Percentiles rank a stretch among this genome's conserved stretches.
Evolutionary conservation across 1,139 yeast genomes (phyloP).

Genomic region (Scheffersomyces lignicola): DNA sequence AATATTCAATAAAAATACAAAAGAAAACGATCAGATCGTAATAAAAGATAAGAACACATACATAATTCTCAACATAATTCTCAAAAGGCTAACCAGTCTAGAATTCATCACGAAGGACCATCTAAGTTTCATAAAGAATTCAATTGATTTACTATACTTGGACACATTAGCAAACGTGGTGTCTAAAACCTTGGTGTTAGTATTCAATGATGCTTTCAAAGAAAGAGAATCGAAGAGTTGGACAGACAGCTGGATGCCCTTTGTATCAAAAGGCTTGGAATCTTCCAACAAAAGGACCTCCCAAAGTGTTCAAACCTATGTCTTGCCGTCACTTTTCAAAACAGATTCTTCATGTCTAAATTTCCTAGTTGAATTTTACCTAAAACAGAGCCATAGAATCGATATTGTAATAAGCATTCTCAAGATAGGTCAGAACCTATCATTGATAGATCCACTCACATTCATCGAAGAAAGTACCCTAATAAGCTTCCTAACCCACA

Average conservation of each 20-base stretch:
- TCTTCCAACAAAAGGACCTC: slow-evolving; percentile 26
- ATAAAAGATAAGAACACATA: neutral
- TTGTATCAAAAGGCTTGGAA: slow-evolving; percentile 33
- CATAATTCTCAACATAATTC: neutral
- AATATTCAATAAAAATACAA: neutral
- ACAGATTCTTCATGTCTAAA: slow-evolving; percentile 33
- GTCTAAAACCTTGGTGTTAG: slow-evolving; percentile 57
- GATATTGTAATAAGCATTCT: slow-evolving; percentile 54
- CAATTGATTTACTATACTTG: neutral
- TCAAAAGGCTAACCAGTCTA: neutral
- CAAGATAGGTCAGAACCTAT: slow-evolving; percentile 65
- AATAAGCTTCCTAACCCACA: slow-evolving; percentile 41
- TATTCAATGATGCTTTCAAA: slow-evolving; percentile 32
- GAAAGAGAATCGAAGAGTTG: slow-evolving; percentile 35
- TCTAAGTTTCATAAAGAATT: neutral
- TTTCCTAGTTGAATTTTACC: slow-evolving; percentile 16
- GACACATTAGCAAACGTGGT: slow-evolving; percentile 68
- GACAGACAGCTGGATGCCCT: slow-evolving; percentile 53
- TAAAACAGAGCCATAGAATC: slow-evolving; percentile 28
- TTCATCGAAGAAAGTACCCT: slow-evolving; percentile 15
- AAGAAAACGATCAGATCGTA: neutral
- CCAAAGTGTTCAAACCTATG: slow-evolving; percentile 54
- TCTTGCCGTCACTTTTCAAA: slow-evolving; percentile 64
- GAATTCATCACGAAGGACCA: neutral
- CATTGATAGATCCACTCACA: slow-evolving; percentile 29